A percentile compares a stretch with the other conserved stretches of the same genome.
These are phyloP conservation scores for Cryphonectria parasitica DNA, from an alignment of 2,329 filamentous ascomycete species.

Conservation along the genomic window DNA sequence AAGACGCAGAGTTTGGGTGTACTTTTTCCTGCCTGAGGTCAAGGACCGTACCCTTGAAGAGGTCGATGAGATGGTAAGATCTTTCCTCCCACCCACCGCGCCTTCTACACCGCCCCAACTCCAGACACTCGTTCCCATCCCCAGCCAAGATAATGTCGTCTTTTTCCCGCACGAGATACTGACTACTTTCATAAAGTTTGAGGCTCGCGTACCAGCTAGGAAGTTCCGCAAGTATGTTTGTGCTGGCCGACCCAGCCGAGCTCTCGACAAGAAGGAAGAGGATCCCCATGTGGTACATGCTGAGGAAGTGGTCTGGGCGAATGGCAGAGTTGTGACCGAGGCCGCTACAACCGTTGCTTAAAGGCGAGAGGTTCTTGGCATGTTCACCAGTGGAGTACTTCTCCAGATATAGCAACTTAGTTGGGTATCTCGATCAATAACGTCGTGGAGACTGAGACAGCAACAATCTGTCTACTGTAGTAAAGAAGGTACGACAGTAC, in stretches of 20 bases:
- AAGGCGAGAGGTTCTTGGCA: background rate
- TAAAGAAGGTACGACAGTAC: background rate
- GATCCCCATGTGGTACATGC: conserved; percentile 24
- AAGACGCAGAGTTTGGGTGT: conserved; percentile 42
- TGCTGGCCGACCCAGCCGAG: conserved; percentile 28
- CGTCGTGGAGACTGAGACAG: background rate
- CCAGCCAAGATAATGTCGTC: background rate
- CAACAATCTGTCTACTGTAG: background rate
- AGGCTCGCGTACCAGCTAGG: conserved; percentile 45
- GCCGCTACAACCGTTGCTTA: conserved; percentile 15
- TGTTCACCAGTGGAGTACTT: background rate
- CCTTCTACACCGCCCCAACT: background rate
- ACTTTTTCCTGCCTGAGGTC: conserved; percentile 56
- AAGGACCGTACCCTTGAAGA: conserved; percentile 57
- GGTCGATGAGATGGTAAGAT: conserved; percentile 57
- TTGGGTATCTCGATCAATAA: background rate
- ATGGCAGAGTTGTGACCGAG: conserved; percentile 18
- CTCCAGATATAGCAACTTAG: background rate
- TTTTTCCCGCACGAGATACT: conserved; percentile 17
- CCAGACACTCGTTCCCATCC: conserved; percentile 2
- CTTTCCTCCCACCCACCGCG: too few species aligned
- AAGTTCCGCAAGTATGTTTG: conserved; percentile 46
- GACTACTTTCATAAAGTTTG: conserved; percentile 33
- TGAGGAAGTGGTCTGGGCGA: conserved; percentile 25
- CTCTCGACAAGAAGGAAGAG: conserved; percentile 21